Percentiles rank a stretch among this genome's conserved stretches.
phyloP scores from a whole-genome alignment of 2,329 filamentous ascomycete genomes.

The Diaporthe longicolla region DNA sequence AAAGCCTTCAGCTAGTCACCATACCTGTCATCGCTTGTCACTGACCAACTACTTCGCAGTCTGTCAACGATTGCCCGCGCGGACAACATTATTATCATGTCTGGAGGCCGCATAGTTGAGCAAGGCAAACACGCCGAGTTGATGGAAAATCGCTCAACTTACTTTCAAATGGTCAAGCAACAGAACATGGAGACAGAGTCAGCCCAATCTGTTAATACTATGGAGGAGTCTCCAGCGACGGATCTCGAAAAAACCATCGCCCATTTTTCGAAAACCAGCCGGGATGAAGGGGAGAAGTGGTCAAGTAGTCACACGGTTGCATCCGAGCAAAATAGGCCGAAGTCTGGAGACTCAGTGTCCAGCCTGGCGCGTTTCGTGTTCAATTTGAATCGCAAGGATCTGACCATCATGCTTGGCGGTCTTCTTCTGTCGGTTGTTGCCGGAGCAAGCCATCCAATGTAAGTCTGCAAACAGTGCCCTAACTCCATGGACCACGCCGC shows the following conservation, averaged over 20 bases:
- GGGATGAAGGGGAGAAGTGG: neutral
- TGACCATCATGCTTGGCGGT: neutral
- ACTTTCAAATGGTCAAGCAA: conserved; percentile 87
- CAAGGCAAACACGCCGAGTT: conserved; percentile 90
- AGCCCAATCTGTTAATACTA: conserved; percentile 62
- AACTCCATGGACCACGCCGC: neutral
- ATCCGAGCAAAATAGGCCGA: neutral
- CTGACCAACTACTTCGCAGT: conserved; percentile 53
- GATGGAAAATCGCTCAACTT: conserved; percentile 78
- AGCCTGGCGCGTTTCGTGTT: conserved; percentile 3
- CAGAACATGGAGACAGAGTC: conserved; percentile 79
- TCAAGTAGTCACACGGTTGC: neutral
- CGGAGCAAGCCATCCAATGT: conserved; percentile 1
- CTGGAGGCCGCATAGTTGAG: conserved; percentile 85
- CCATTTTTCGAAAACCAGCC: neutral
- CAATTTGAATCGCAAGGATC: neutral
- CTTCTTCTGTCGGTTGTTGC: neutral
- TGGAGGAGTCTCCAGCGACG: conserved; percentile 64
- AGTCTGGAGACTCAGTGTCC: neutral
- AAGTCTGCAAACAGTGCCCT: neutral
- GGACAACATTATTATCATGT: conserved; percentile 96
- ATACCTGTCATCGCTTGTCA: neutral
- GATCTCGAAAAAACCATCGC: conserved; percentile 60
- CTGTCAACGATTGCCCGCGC: conserved; percentile 94
- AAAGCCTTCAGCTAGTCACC: neutral